phyloP scores from a whole-genome alignment of 495 filamentous ascomycete species.

The Massariosphaeria phaeospora region DNA sequence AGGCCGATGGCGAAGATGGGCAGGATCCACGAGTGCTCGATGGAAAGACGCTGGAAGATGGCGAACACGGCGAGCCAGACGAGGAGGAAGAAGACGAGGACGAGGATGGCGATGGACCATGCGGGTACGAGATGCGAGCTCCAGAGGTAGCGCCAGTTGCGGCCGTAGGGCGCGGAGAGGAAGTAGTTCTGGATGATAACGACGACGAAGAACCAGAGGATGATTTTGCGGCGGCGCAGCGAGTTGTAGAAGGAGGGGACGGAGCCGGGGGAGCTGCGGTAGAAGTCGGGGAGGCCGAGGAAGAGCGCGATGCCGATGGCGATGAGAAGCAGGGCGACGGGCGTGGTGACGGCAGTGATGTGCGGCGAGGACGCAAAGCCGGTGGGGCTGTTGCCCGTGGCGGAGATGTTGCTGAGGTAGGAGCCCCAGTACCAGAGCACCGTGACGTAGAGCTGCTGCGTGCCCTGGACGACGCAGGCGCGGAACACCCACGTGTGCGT shows the following conservation, averaged over 20 bases:
- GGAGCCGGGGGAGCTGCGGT: conserved; percentile 61
- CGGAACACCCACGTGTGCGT: conserved; percentile 61
- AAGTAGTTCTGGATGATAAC: conserved; percentile 65
- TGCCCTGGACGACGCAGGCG: conserved; percentile 59
- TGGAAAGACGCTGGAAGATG: conserved; percentile 48
- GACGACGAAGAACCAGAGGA: conserved; percentile 57
- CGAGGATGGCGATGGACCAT: conserved; percentile 51
- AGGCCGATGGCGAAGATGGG: conserved; percentile 64
- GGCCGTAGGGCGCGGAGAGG: conserved; percentile 57
- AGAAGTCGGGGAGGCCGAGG: conserved; percentile 59
- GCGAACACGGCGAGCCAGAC: conserved; percentile 52
- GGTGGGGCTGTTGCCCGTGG: conserved; percentile 17
- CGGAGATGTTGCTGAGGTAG: conserved; percentile 15
- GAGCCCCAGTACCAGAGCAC: conserved; percentile 64
- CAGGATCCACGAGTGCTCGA: conserved; percentile 58
- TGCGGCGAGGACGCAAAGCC: conserved; percentile 33
- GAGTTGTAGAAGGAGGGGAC: conserved; percentile 59
- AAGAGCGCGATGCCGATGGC: conserved; percentile 50
- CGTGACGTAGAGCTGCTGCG: conserved; percentile 59
- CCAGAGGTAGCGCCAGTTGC: conserved; percentile 61
- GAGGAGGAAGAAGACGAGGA: conserved; percentile 55
- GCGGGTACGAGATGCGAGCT: conserved; percentile 47
- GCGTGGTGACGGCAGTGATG: conserved; percentile 48
- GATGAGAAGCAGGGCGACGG: conserved; percentile 51
- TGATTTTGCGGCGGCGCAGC: conserved; percentile 54